A percentile compares a stretch with the other conserved stretches of the same genome.
These are phyloP conservation scores for Trichosporon ovoides DNA, from an alignment of 1,284 basidiomycete genomes.

Conservation along the genomic window DNA sequence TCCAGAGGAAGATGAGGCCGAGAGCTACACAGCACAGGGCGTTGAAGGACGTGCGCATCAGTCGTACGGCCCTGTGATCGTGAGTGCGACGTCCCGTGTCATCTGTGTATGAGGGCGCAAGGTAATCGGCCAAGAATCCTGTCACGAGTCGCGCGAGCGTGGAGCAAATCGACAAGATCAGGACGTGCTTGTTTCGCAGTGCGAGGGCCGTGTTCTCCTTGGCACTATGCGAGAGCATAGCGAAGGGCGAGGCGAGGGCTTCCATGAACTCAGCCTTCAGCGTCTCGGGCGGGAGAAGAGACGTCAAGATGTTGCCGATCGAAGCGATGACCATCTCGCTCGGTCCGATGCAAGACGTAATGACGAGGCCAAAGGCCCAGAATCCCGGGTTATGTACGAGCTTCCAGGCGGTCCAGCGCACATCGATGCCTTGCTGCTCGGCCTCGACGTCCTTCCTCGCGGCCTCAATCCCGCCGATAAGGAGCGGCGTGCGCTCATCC, in stretches of 20 bases:
- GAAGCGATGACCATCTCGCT: constrained; percentile 47
- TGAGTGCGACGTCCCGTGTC: constrained; percentile 19
- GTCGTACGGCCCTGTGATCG: constrained; percentile 20
- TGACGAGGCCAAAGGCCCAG: constrained; percentile 44
- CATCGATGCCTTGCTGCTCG: constrained; percentile 30
- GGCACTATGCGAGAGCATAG: constrained; percentile 12
- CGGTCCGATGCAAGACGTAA: constrained; percentile 45
- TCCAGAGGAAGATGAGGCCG: constrained; percentile 37
- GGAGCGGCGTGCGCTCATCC: constrained; percentile 43
- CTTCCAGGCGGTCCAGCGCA: constrained; percentile 34
- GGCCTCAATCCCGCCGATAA: constrained; percentile 46
- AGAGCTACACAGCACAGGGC: constrained; percentile 32
- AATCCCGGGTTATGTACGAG: constrained; percentile 42
- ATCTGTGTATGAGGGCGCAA: constrained; percentile 34
- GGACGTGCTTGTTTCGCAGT: constrained; percentile 47
- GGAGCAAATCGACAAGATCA: constrained; percentile 43
- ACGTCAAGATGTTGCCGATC: constrained; percentile 47
- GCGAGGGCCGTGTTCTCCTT: constrained; percentile 23
- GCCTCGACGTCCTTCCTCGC: constrained; percentile 42
- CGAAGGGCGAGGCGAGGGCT: constrained; percentile 10
- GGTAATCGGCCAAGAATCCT: constrained; percentile 43
- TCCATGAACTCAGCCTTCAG: constrained; percentile 4
- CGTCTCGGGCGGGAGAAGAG: constrained; percentile 32
- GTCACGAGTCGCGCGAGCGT: constrained; percentile 44
- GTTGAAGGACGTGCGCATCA: constrained; percentile 37